phyloP scores from a whole-genome alignment of 2,329 filamentous ascomycete species.

The Claviceps sp. region DNA sequence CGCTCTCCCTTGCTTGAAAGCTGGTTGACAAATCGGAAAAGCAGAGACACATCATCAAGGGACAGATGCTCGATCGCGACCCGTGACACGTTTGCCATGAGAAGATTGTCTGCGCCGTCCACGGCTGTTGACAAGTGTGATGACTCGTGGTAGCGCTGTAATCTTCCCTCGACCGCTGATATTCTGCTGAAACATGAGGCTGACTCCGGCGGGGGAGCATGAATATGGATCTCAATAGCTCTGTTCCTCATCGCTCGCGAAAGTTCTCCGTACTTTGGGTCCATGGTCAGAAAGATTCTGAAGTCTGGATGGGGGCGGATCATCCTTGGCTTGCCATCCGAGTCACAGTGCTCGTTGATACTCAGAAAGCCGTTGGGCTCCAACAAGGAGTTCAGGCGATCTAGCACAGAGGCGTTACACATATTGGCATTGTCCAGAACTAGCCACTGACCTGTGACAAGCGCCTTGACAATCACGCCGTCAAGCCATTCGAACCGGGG shows the following conservation, averaged over 20 bases:
- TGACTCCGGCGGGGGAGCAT: constrained; percentile 24
- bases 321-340: constrained; percentile 66
- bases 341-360: constrained; percentile 83
- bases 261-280: constrained; percentile 81
- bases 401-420: constrained; percentile 87
- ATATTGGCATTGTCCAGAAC: constrained; percentile 95
- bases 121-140: constrained; percentile 20
- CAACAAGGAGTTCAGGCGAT: constrained; percentile 84
- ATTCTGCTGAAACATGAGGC: constrained; percentile 25
- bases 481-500: constrained; percentile 94
- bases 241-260: constrained; percentile 95
- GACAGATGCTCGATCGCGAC: constrained; percentile 35
- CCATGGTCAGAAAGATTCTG: constrained; percentile 85
- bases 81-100: constrained; percentile 15
- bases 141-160: constrained; percentile 33
- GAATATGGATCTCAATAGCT: constrained; percentile 76
- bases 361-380: constrained; percentile 80
- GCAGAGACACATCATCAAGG: constrained; percentile 28
- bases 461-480: constrained; percentile 75
- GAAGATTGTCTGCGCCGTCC: constrained; percentile 10
- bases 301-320: constrained; percentile 77
- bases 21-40: constrained; percentile 20
- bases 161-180: constrained; percentile 32
- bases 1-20: constrained; percentile 6
- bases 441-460: constrained; percentile 80